phyloP scores from a whole-genome alignment of 306 rosid species.

The Gleditsia sinensis region DNA sequence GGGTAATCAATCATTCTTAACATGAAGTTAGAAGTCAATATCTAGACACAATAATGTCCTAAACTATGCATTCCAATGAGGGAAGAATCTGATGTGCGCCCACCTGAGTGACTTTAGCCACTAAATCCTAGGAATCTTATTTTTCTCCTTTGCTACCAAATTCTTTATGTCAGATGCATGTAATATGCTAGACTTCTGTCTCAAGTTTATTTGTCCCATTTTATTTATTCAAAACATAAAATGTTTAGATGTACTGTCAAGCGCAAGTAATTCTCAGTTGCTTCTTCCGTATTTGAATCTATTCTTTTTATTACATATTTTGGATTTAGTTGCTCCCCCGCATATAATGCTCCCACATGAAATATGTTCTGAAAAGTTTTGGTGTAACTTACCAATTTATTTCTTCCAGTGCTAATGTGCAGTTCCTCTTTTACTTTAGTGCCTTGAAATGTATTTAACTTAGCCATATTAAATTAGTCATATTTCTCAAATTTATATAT shows the following conservation, averaged over 20 bases:
- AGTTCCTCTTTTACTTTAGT: constrained; percentile 16
- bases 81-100: neutral
- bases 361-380: neutral
- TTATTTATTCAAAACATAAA: neutral
- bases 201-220: neutral
- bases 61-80: neutral
- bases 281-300: neutral
- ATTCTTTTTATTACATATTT: neutral
- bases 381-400: constrained; percentile 5
- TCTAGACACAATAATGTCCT: neutral
- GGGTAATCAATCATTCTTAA: neutral
- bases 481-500: neutral
- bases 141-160: neutral
- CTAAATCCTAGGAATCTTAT: neutral
- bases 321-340: neutral
- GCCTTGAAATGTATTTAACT: neutral
- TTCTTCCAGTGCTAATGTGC: neutral
- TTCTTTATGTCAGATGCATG: neutral
- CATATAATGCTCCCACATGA: neutral
- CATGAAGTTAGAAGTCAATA: neutral
- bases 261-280: neutral
- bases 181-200: neutral
- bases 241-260: neutral
- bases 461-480: constrained; percentile 3
- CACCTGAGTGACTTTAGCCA: neutral